Evolutionary conservation across 139 green algal genomes (phyloP), one percentile per base, ranked within the genome.

Genomic region (Chlamydomonas sphaeroides): DNA sequence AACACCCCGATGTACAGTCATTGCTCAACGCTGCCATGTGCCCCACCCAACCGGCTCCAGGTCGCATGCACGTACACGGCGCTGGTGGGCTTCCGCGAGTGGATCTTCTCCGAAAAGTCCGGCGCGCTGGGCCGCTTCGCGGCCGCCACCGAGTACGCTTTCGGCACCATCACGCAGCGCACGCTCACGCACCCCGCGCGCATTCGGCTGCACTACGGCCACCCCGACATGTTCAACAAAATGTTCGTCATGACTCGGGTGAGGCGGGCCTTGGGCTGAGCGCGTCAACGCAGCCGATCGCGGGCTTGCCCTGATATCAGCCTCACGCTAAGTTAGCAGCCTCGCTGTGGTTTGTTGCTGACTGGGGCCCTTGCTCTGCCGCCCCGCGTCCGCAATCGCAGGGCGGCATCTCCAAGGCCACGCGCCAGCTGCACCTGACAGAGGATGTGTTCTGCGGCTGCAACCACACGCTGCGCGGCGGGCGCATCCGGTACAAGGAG

Each of bases 201-300:
- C 65, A 67, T 89, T 8, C 71, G 85, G 35, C 78, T 89, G 71
- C 85, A 89, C 56, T 89, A 89, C 66, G 95, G 95, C 49, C 94
- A 97, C 80, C 94, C 94, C 49, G 95, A 98, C 83, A 76, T 97
- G n/a, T 98, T 96, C 91, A 95, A 98, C 91, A 96, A 96, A 80
- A 80, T 96, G 49, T 98, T 93, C 73, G 87, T 93, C 17, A 94
- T 97, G 88, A 42, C 65, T 15, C 65, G 65, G 18, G 61, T 53
- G 45, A 53, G 45, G n/a, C n/a, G n/a, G n/a, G n/a, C n/a, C n/a
- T n/a, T n/a, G n/a, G n/a, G n/a, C n/a, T n/a, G n/a, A n/a, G n/a
- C n/a, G n/a, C n/a, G n/a, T n/a, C n/a, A n/a, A n/a, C n/a, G n/a
- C n/a, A n/a, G n/a, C n/a, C n/a, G n/a, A n/a, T n/a, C n/a, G n/a